Percentiles rank a stretch among this genome's conserved stretches.
These are phyloP conservation scores for Amanita pallidorosea DNA, from an alignment of 768 basidiomycete species.

Conservation along the genomic window DNA sequence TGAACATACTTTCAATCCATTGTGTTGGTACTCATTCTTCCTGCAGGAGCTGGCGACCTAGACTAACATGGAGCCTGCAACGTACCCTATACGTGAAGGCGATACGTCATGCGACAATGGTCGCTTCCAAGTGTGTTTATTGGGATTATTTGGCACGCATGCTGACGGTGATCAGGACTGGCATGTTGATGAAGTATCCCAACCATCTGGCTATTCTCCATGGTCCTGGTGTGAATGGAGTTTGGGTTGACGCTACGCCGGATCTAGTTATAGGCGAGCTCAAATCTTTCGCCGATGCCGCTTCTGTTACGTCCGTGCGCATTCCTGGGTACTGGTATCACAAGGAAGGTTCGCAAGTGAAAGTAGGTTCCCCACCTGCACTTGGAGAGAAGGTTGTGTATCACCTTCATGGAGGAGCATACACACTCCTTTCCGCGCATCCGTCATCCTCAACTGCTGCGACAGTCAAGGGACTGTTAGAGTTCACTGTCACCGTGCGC, in stretches of 20 bases:
- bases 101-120: no score
- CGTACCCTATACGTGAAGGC: neutral
- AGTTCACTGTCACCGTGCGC: no score
- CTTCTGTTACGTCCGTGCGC: slow-evolving; percentile 27
- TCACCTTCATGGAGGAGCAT: neutral
- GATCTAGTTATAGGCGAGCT: slow-evolving; percentile 35
- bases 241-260: neutral
- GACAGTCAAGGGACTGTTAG: no score
- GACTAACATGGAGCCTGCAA: neutral
- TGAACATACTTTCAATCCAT: no score
- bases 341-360: slow-evolving; percentile 21
- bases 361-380: neutral
- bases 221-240: neutral
- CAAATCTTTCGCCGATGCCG: slow-evolving; percentile 24
- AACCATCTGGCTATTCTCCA: neutral
- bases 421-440: neutral
- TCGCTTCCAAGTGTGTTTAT: no score
- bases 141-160: neutral
- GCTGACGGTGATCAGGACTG: neutral
- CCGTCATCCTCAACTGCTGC: no score
- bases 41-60: neutral
- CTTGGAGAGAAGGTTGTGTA: neutral
- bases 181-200: neutral
- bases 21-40: neutral
- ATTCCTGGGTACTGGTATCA: slow-evolving; percentile 51